A percentile compares a stretch with the other conserved stretches of the same genome.
phyloP scores from a whole-genome alignment of 306 rosid genomes.

The Vigna unguiculata region DNA sequence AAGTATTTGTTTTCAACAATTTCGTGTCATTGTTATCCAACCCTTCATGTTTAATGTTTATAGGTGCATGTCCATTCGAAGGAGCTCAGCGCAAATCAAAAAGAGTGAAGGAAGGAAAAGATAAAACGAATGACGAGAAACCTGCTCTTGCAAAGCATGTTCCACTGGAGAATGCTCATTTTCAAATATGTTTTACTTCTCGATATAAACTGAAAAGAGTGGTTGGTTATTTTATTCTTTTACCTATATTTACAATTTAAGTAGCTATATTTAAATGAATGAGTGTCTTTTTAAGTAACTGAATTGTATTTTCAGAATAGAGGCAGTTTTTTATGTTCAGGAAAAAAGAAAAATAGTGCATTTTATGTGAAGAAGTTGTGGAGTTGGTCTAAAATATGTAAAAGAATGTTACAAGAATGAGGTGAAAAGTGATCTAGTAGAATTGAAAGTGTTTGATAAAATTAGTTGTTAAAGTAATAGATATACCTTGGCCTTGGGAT shows the following conservation, averaged over 20 bases:
- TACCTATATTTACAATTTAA: neutral
- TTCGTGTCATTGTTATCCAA: constrained; percentile 18
- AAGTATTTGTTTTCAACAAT: neutral
- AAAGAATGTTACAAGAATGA: neutral
- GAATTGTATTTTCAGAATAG: neutral
- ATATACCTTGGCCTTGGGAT: neutral
- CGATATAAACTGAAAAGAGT: neutral
- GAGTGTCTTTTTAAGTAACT: neutral
- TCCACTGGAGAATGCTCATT: constrained; percentile 1
- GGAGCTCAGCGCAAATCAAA: neutral
- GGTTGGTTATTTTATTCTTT: constrained; percentile 16
- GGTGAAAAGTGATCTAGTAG: too few relatives aligned
- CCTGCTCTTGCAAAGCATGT: neutral
- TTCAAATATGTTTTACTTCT: neutral
- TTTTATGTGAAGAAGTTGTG: neutral
- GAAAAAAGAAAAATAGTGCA: too few relatives aligned
- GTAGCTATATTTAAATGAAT: neutral
- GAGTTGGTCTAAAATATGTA: neutral
- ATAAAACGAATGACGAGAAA: neutral
- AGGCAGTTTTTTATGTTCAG: neutral
- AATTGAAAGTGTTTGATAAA: neutral
- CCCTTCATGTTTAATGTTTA: neutral
- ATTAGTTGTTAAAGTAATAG: neutral
- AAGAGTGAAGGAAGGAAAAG: neutral
- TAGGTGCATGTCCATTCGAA: constrained; percentile 10